These are phyloP conservation scores for Verbena officinalis DNA, from an alignment of 257 asterid genomes.

Conservation along the genomic window DNA sequence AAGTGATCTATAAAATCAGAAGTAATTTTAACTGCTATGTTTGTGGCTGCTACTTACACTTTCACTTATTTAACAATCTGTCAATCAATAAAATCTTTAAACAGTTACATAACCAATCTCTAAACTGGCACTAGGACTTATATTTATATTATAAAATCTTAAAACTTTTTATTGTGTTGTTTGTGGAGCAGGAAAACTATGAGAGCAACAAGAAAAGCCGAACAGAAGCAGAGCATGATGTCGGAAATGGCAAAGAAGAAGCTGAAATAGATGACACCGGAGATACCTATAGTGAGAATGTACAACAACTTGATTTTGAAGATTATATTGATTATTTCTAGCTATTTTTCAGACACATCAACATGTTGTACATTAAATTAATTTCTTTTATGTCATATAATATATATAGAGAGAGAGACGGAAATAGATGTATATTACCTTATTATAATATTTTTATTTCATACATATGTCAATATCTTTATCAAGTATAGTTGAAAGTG, in stretches of 20 bases:
- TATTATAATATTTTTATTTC: no score
- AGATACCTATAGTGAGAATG: slow-evolving; percentile 25
- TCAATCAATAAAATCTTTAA: no score
- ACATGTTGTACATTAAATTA: neutral
- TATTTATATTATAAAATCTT: no score
- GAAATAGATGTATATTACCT: no score
- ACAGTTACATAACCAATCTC: no score
- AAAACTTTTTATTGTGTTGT: neutral
- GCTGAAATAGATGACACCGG: slow-evolving; percentile 32
- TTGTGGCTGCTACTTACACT: neutral
- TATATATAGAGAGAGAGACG: no score
- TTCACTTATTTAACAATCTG: neutral
- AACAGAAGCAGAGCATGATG: slow-evolving; percentile 6
- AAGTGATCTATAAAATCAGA: neutral
- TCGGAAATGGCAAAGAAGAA: slow-evolving; percentile 28
- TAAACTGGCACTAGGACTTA: no score
- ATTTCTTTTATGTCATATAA: no score
- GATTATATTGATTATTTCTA: slow-evolving; percentile 24
- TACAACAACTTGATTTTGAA: slow-evolving; percentile 35
- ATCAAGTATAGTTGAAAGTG: no score
- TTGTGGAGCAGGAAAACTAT: slow-evolving; percentile 34
- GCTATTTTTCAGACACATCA: neutral
- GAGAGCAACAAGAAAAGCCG: slow-evolving; percentile 42
- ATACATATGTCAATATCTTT: no score
- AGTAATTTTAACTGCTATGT: neutral